Base-by-base conservation (phyloP, 2,329 filamentous ascomycete genomes). In the Aspergillaceae sp. region DNA sequence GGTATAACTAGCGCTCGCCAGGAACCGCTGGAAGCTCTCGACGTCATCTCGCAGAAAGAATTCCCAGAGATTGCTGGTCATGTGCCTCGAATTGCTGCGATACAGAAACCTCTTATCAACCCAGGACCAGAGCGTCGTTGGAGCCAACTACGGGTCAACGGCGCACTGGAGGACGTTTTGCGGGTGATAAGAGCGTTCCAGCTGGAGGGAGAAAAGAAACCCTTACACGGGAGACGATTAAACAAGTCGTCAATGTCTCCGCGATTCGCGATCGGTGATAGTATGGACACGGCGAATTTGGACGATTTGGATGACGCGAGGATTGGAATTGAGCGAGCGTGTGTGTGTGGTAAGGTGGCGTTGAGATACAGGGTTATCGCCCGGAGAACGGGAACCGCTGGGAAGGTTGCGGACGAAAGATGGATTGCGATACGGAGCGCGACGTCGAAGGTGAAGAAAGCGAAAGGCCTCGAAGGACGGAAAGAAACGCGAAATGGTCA, bases 21-120 rank as follows among this genome's bases (percentile, higher is more conserved):
- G 79, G 65, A 94, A 80, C 74, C 84, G 85, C 74, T 86, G 85
- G 79, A 98, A 97, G 65, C 75, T 82, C 68, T 94, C 90, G 82
- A 95, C 86, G 82, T 98, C 89, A 79, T 96, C 87, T 82, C 96
- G 86, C 76, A 94, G 85, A 69, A 91, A 97, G 68, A 81, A 87
- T 79, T 89, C 90, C 91, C 91, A 96, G 69, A 98, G 82, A 80
- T 86, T 80, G 75, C 89, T 85, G 84, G 87, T 97, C 91, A 97
- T 92, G 82, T 81, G 82, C 73, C 66, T 68, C 58, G 56, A 60
- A 48, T 60, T 57, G 45, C 63, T 45, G 54, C 45, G 41, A 53
- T 54, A 56, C 58, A 56, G 60, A 64, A 19, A 66, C 56, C 59
- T 66, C 73, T 71, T 67, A 63, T 66, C 69, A 69, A 72, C 74